Evolutionary conservation across 2,329 filamentous ascomycete species (phyloP).

Genomic region (Cordyceps javanica): DNA sequence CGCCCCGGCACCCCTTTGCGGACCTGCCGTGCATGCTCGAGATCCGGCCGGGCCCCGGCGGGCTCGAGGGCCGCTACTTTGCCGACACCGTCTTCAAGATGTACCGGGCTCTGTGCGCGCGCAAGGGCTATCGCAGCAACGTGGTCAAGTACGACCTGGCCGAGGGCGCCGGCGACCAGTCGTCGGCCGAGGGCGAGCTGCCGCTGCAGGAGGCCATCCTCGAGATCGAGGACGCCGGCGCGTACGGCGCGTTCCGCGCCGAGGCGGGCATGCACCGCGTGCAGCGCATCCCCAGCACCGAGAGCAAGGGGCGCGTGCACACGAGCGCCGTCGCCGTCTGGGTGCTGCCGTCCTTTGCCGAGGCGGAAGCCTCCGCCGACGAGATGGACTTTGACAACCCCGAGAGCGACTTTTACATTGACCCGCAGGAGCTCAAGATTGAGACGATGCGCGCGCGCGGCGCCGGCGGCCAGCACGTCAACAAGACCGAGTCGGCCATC

Average conservation of each 20-base stretch:
- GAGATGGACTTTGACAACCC: slow-evolving; percentile 70
- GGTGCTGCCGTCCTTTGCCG: slow-evolving; percentile 79
- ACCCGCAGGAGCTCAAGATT: slow-evolving; percentile 71
- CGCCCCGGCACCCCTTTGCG: slow-evolving; percentile 85
- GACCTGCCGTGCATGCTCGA: slow-evolving; percentile 86
- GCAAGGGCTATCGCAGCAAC: slow-evolving; percentile 57
- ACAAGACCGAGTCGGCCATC: slow-evolving; percentile 95
- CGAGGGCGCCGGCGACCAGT: slow-evolving; percentile 54
- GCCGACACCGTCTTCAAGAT: slow-evolving; percentile 82
- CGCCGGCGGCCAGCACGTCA: slow-evolving; percentile 95
- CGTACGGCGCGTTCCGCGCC: slow-evolving; percentile 74
- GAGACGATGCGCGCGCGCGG: slow-evolving; percentile 92
- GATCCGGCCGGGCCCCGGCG: slow-evolving; percentile 85
- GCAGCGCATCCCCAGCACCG: slow-evolving; percentile 86
- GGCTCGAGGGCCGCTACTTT: slow-evolving; percentile 86
- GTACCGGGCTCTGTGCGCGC: slow-evolving; percentile 75
- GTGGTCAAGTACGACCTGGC: slow-evolving; percentile 75
- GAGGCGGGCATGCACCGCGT: slow-evolving; percentile 95
- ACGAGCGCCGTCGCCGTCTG: slow-evolving; percentile 89
- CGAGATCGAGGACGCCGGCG: slow-evolving; percentile 68
- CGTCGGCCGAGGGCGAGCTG: slow-evolving; percentile 52
- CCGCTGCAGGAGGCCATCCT: slow-evolving; percentile 83
- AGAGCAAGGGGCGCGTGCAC: slow-evolving; percentile 85
- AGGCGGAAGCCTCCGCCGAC: slow-evolving; percentile 37
- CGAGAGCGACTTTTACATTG: slow-evolving; percentile 84